Base-by-base conservation (phyloP, 1,284 basidiomycete genomes). In the Anthracocystis setariae region DNA sequence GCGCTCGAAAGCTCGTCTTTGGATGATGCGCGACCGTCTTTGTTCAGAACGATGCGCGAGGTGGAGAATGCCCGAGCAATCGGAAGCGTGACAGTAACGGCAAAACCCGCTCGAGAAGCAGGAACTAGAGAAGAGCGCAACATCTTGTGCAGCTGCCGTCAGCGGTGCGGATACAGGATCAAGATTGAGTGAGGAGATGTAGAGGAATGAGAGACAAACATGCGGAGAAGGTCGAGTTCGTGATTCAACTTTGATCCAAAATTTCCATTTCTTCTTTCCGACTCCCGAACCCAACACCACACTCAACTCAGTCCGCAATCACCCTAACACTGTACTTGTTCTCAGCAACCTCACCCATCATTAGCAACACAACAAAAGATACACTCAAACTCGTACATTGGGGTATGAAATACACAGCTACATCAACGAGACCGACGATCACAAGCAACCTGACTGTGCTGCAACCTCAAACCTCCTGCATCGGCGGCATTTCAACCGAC, bases 251-350 rank as follows among this genome's bases (percentile, higher is more conserved):
- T 12, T 5, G 29, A 29, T 29, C 29, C 29, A 29, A 29, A 53
- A 38, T 17, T 20, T n/a, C 18, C 43, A 39, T 50, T 50, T 59
- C 49, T 59, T 59, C 57, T 33, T 33, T 47, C 57, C 57, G 57
- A 52, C 17, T 46, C 43, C 57, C 57, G 57, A 52, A 42, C 24
- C n/a, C n/a, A n/a, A n/a, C 18, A 25, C 18, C 21, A 15, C 20
- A 37, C 8, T 17, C 38, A n/a, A n/a, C 27, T 40, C 24, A 15
- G 4, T 9, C 21, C n/a, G 10, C 2, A 9, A 13, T 38, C 21
- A 5, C 18, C 38, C 38, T 9, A n/a, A 39, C 38, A 39, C 38
- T n/a, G 8, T 15, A 8, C 15, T 33, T 8, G 32, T 33, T 8
- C 32, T 8, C 32, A 33, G 8, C 15, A 33, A 8, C 32, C 15